Conservation (phyloP, 306 rosid species). For the Pyrus pyrifolia region DNA sequence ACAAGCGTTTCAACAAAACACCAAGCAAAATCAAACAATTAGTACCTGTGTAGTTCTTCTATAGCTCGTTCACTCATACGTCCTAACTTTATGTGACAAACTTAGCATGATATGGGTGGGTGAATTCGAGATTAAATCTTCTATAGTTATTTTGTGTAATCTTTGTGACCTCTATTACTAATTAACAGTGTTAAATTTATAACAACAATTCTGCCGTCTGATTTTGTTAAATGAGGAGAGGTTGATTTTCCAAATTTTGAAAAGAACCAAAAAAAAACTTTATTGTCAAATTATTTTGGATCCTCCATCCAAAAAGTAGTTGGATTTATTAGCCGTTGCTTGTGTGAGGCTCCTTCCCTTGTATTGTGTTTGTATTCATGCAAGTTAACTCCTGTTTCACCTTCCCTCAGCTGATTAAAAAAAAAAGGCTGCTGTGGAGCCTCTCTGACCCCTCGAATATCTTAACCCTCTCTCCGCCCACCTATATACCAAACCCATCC, state of each 20-base stretch:
- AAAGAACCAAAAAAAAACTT: background rate
- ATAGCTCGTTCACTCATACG: too few relatives aligned
- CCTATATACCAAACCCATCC: background rate
- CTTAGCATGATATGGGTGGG: too few relatives aligned
- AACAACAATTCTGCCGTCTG: too few relatives aligned
- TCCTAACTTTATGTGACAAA: background rate
- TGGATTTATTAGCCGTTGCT: background rate
- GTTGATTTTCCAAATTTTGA: background rate
- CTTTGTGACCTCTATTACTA: too few relatives aligned
- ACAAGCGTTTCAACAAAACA: too few relatives aligned
- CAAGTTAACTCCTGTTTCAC: too few relatives aligned
- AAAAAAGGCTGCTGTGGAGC: background rate
- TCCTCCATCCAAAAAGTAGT: background rate
- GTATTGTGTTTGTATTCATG: background rate
- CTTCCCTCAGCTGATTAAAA: too few relatives aligned
- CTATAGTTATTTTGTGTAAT: too few relatives aligned
- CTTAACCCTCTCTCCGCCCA: background rate
- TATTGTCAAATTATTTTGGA: background rate
- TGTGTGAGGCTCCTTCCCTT: background rate
- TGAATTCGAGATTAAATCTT: too few relatives aligned
- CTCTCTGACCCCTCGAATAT: slow-evolving; percentile 2
- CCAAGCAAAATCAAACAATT: too few relatives aligned
- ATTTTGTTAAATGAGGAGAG: too few relatives aligned
- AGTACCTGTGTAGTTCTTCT: background rate
- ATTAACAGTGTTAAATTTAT: too few relatives aligned